Evolutionary conservation across 2,329 filamentous ascomycete genomes (phyloP), one percentile per base, ranked within the genome.

Genomic region (Penicillium glabrum): DNA sequence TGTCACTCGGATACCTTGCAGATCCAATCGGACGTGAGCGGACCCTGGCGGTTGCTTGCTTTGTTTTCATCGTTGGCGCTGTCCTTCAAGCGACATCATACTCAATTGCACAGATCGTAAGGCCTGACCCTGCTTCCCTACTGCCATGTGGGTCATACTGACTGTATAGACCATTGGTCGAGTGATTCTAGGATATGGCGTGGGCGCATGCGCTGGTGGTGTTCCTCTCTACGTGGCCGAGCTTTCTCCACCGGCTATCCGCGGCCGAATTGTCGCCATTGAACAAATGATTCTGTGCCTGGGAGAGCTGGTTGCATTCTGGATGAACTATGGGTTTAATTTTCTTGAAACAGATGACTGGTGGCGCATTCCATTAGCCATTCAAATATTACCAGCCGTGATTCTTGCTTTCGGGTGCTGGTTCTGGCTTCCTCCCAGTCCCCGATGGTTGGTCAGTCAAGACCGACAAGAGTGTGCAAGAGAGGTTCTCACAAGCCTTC

Each of bases 1-100:
- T 65, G 57, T 62, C 60, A 1, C 56, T 64, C 10, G 64, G 61
- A 9, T 60, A 53, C 11, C 51, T 65, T 8, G 58, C 61, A 1
- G 62, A 66, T 50, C 51, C 56, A n/a, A 56, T 62, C n/a, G 62
- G 63, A 16, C 62, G 62, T 24, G 64, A 65, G 46, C 52, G 61
- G 21, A 62, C 62, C 2, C 49, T 66, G 13, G 57, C 61, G 1
- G 45, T 65, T 41, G 56, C 64, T 9, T 64, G 64, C 21, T 2
- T 58, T 1, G 58, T 65, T 11, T 65, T 63, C 35, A 54, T 64
- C 11, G 35, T 64, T 5, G 64, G 61, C 14, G 60, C 62, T 10
- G 43, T 62, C 5, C 37, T 65, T 1, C 64, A 64, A 13, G 47
- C 63, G 3, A 54, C 56, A 16, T 64, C 64, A 2, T 65, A 58